Percentiles rank a stretch among this genome's conserved stretches.
phyloP scores from a whole-genome alignment of 768 basidiomycete species.

The Epithele typhae region DNA sequence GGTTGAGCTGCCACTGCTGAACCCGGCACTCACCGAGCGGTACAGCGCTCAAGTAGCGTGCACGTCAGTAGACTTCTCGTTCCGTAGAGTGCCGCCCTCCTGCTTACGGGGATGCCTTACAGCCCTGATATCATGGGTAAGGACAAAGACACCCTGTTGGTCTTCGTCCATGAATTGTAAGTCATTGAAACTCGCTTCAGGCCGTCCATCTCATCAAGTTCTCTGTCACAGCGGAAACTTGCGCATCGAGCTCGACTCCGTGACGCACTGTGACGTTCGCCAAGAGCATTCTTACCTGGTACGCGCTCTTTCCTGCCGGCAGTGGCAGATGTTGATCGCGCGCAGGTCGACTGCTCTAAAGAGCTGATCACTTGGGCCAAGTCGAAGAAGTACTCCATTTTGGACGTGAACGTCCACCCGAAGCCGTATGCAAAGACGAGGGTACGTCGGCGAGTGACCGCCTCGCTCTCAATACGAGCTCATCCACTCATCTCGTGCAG shows the following conservation, averaged over 20 bases:
- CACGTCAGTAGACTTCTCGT: constrained; percentile 70
- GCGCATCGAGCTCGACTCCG: constrained; percentile 75
- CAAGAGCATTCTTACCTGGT: constrained; percentile 86
- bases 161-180: constrained; percentile 96
- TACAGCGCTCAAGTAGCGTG: constrained; percentile 85
- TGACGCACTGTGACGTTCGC: constrained; percentile 65
- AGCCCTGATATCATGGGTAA: constrained; percentile 78
- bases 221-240: constrained; percentile 69
- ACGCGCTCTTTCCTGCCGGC: constrained; percentile 10
- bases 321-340: too few species aligned
- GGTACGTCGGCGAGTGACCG: too few species aligned
- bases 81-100: neutral
- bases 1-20: constrained; percentile 77
- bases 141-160: constrained; percentile 67
- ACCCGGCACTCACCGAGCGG: constrained; percentile 55
- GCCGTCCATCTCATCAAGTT: neutral
- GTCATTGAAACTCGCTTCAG: constrained; percentile 24
- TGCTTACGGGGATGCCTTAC: neutral
- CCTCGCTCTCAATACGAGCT: too few species aligned
- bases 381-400: constrained; percentile 58
- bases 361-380: constrained; percentile 75
- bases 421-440: constrained; percentile 40
- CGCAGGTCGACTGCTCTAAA: constrained; percentile 82
- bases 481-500: too few species aligned
- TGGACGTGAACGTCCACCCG: constrained; percentile 85